phyloP scores from a whole-genome alignment of 805 yeast genomes.

The Candida xyloterini region DNA sequence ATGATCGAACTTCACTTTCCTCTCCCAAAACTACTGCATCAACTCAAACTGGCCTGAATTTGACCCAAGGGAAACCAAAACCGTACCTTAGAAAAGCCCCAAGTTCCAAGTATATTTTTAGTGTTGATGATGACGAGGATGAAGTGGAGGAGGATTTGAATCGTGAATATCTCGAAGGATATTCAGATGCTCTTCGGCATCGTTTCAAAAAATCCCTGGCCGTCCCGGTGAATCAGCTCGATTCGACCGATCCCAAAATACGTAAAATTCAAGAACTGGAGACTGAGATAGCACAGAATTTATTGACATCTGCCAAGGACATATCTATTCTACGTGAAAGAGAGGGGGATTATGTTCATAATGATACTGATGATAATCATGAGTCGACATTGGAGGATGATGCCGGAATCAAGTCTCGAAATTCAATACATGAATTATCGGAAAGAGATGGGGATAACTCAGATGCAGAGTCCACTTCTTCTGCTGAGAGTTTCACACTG shows the following conservation, averaged over 20 bases:
- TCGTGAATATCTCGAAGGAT: conserved; percentile 67
- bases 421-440: conserved; percentile 12
- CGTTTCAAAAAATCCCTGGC: conserved; percentile 34
- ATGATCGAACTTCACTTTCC: conserved; percentile 7
- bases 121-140: conserved; percentile 79
- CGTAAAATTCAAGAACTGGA: conserved; percentile 27
- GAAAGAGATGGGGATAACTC: conserved; percentile 28
- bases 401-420: conserved; percentile 6
- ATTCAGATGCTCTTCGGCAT: conserved; percentile 61
- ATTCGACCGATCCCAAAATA: conserved; percentile 7
- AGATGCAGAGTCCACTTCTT: conserved; percentile 39
- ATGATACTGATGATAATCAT: conserved; percentile 12
- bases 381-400: conserved; percentile 18
- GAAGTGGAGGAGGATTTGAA: conserved; percentile 63
- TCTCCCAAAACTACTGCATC: conserved; percentile 17
- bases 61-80: conserved; percentile 18
- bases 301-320: conserved; percentile 25
- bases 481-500: conserved; percentile 81
- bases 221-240: background rate
- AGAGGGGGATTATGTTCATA: conserved; percentile 28
- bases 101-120: conserved; percentile 45
- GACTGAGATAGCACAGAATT: conserved; percentile 25
- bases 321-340: conserved; percentile 26
- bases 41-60: conserved; percentile 6
- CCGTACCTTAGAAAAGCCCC: conserved; percentile 29